phyloP scores from a whole-genome alignment of 805 yeast genomes.

The Millerozyma acaciae region DNA sequence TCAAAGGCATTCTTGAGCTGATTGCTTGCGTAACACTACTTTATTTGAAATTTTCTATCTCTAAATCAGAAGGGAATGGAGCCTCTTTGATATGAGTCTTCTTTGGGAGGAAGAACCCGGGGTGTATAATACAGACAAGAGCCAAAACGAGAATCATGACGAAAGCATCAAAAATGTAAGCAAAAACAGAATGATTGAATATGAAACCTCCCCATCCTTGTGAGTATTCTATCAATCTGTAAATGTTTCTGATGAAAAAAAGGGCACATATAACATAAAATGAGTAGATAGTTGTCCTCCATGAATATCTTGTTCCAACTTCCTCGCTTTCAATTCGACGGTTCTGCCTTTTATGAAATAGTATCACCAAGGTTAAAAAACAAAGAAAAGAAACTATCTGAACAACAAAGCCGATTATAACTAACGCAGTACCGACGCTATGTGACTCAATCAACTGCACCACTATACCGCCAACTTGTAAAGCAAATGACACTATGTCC shows the following conservation, averaged over 20 bases:
- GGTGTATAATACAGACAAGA: slow-evolving; percentile 1
- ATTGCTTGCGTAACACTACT: no score
- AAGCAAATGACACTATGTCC: slow-evolving; percentile 22
- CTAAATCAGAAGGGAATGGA: no score
- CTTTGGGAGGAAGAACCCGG: slow-evolving; percentile 1
- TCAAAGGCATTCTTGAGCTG: no score
- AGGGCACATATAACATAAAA: slow-evolving; percentile 9
- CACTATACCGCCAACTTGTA: slow-evolving; percentile 29
- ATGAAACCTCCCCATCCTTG: slow-evolving; percentile 24
- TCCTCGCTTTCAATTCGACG: not conserved
- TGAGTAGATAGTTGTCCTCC: not conserved
- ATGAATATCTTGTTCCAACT: not conserved
- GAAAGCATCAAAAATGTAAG: slow-evolving; percentile 23
- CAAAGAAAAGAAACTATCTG: slow-evolving; percentile 25
- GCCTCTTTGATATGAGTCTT: not conserved
- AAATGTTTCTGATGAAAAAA: slow-evolving; percentile 25
- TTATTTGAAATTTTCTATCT: no score
- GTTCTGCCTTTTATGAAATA: not conserved
- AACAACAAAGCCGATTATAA: slow-evolving; percentile 16
- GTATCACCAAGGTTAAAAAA: slow-evolving; percentile 12
- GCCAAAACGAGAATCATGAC: slow-evolving; percentile 14
- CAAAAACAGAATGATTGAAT: slow-evolving; percentile 18
- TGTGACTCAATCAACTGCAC: slow-evolving; percentile 14
- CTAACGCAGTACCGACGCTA: slow-evolving; percentile 1
- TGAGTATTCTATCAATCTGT: slow-evolving; percentile 24